Percentiles rank a stretch among this genome's conserved stretches.
phyloP scores from a whole-genome alignment of 495 filamentous ascomycete species.

The Hyaloscypha finlandica region DNA sequence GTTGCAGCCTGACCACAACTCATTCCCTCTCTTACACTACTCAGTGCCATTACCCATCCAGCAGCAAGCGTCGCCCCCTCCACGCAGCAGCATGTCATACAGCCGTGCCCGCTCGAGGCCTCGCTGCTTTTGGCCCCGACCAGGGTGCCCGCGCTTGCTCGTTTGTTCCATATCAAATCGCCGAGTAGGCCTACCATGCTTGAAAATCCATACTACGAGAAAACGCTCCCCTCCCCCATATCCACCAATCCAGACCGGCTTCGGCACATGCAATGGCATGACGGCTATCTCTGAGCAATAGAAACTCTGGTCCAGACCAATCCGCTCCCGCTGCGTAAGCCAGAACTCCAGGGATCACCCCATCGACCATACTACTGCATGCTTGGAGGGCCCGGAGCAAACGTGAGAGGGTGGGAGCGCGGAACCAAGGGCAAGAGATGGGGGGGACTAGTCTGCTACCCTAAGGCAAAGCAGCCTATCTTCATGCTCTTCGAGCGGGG shows the following conservation, averaged over 20 bases:
- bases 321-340: slow-evolving; percentile 33
- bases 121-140: slow-evolving; percentile 24
- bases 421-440: slow-evolving; percentile 31
- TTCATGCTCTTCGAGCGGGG: slow-evolving; percentile 48
- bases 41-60: not conserved
- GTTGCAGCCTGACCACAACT: slow-evolving; percentile 27
- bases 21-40: not conserved
- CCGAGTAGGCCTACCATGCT: not conserved
- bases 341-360: slow-evolving; percentile 41
- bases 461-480: slow-evolving; percentile 29
- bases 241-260: slow-evolving; percentile 26
- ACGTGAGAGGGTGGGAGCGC: slow-evolving; percentile 30
- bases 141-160: slow-evolving; percentile 30
- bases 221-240: slow-evolving; percentile 6
- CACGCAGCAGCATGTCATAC: slow-evolving; percentile 10
- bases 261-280: slow-evolving; percentile 32
- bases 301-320: slow-evolving; percentile 43
- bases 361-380: slow-evolving; percentile 34
- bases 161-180: slow-evolving; percentile 29
- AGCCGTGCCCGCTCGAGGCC: not conserved
- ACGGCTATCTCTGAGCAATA: slow-evolving; percentile 48
- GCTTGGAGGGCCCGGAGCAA: slow-evolving; percentile 19
- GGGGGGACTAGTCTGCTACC: slow-evolving; percentile 38
- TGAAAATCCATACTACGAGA: slow-evolving; percentile 12
- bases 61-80: not conserved